Evolutionary conservation across 148 eudicot genomes (phyloP), one percentile per base, ranked within the genome.

Genomic region (Persicaria tinctoria): DNA sequence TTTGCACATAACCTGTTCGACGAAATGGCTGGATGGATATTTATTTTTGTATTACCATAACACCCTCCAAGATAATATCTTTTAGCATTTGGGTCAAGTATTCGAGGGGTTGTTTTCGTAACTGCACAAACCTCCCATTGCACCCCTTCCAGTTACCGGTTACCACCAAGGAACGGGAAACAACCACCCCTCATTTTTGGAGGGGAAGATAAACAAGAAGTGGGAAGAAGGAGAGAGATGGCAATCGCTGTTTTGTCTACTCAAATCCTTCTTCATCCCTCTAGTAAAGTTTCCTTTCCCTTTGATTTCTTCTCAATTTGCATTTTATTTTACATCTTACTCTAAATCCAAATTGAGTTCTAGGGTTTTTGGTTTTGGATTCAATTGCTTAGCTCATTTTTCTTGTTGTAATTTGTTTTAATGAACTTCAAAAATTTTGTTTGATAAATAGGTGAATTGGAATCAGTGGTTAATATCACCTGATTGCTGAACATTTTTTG

Each of bases 161-260:
- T 63, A 11, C 46, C 46, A 63, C 44, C 16, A 51, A 32, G 14
- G 57, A 73, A 27, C 69, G 13, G 38, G 20, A 59, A 59, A 59
- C 64, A 80, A 77, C 79, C 73, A 78, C 83, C 83, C 56, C 78
- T 32, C 74, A 68, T 73, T 78, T 74, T 75, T 6, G 49, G 69
- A 23, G 77, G 50, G 16, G 70, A 51, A 44, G 27, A 18, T 13
- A 73, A 80, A 72, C 16, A 38, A 75, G 51, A 66, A 38, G 18
- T 38, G 46, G 8, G 44, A 68, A 17, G 55, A 73, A 14, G 60
- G 62, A 59, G 9, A 12, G 45, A 7, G 57, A 93, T 91, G 97
- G 90, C 88, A 75, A 84, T 80, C 77, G 78, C 89, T 68, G 84
- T 89, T 50, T 77, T 91, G 73, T 88, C 89, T 38, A 69, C 86